These are phyloP conservation scores for Apiospora malaysiana DNA, from an alignment of 2,329 filamentous ascomycete genomes.

Conservation along the genomic window DNA sequence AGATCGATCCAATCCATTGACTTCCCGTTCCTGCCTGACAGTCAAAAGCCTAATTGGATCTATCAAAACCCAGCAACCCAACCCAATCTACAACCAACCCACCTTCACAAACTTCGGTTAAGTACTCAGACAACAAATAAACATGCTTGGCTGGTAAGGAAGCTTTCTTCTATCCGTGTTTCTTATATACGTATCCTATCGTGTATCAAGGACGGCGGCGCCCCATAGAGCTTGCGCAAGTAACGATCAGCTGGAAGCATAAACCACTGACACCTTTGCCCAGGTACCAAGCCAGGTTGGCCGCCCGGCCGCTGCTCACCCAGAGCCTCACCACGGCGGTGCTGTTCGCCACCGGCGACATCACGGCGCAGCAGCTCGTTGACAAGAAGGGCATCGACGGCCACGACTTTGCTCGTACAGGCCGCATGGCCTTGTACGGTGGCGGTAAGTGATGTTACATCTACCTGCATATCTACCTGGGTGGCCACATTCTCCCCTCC, in stretches of 20 bases:
- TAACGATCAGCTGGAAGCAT: neutral
- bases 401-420: constrained; percentile 76
- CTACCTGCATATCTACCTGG: constrained; percentile 8
- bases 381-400: constrained; percentile 79
- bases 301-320: constrained; percentile 83
- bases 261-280: neutral
- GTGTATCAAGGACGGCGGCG: neutral
- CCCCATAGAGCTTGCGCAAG: neutral
- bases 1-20: neutral
- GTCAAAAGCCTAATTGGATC: neutral
- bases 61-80: neutral
- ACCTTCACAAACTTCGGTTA: neutral
- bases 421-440: constrained; percentile 81
- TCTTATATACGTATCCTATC: neutral
- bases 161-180: neutral
- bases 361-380: constrained; percentile 88
- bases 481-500: neutral
- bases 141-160: constrained; percentile 13
- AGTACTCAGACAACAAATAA: neutral
- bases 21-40: neutral
- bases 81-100: neutral
- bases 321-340: constrained; percentile 90
- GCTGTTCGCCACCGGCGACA: constrained; percentile 91
- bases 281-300: constrained; percentile 87
- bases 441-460: constrained; percentile 63